Evolutionary conservation across 2,329 filamentous ascomycete genomes (phyloP), one percentile per base, ranked within the genome.

Genomic region (Cladosporium colombiae): DNA sequence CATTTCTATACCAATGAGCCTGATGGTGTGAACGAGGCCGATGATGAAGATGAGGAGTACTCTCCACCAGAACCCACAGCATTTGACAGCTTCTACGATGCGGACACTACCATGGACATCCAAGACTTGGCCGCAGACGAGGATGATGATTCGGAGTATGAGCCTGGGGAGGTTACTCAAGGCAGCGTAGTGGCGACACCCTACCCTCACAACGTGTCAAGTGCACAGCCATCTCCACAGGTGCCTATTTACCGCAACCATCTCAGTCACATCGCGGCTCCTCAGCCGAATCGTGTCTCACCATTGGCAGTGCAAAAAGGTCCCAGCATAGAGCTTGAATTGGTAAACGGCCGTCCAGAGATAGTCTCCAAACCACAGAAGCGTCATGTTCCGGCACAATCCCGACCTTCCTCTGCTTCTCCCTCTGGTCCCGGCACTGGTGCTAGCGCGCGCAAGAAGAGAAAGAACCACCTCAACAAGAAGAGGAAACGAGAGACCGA

Each of bases 241-340:
- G 84, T 89, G 68, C 87, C 88, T 62, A 81, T 93, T 66, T 83
- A 93, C 71, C 87, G 88, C 74, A 89, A 88, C 71, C 89, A 93
- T 64, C 70, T 77, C 46, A 77, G 71, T 16, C 75, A 77, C 75
- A 89, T 93, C 72, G 86, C 89, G 74, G 91, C 91, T 61, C 91
- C 91, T 29, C 91, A 91, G 73, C 90, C 91, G 62, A 88, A 88
- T 58, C 89, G 91, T 74, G 87, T 87, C 27, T 86, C 86, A 29
- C 84, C 85, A 56, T 77, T 88, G 67, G 82, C 85, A 65, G 79
- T 81, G 53, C 76, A 82, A 64, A 86, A 85, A 74, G 77, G 80
- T 62, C 79, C 83, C 2, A 72, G 66, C 58, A 68, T 74, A 55
- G 73, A 67, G 76, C 79, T 59, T 73, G 84, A 70, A 87, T 84